Evolutionary conservation across 192 early-diverging fungal genomes (phyloP), one percentile per base, ranked within the genome.

Genomic region (Martensiomyces pterosporus): DNA sequence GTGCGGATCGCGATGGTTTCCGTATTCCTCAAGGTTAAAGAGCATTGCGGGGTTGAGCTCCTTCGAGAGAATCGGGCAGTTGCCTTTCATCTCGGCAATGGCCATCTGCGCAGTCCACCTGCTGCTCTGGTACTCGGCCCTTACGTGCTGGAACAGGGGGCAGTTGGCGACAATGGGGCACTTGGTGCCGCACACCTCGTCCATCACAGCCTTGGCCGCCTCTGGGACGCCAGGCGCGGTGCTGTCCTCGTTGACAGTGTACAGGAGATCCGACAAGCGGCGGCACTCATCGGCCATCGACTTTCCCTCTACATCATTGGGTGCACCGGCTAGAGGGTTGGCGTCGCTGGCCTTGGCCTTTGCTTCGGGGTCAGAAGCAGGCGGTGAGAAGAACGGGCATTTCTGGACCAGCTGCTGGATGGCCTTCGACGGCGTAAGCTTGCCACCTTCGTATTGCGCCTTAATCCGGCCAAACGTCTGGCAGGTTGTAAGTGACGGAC

Each of bases 31-130:
- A 55, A 66, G 62, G 47, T 74, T 65, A 44, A 74, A 74, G 14
- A 66, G 42, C 70, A 74, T 74, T 9, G 54, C 63, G 3, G 70
- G 70, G 43, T 74, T 74, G 34, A 74, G 63, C 70, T 74, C 70
- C 51, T 61, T 74, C 33, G 70, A 74, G 24, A 74, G 57, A 33
- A 74, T 74, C 25, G 70, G 70, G 36, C 70, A 74, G 51, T 59
- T 73, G 33, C 39, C 55, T 35, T 73, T 73, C 70, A 73, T 73
- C 44, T 73, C 62, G 29, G 27, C 63, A 19, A 73, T 38, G 9
- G 58, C 70, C 49, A 47, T 34, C 25, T 44, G 45, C 10, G 70
- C 63, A 9, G 70, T 53, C 9, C 65, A 58, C 47, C 43, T 24
- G 18, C 50, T 45, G 32, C 54, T 40, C 47, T 54, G 32, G 63